These are phyloP conservation scores for Lactarius evosmus DNA, from an alignment of 768 basidiomycete species.

Conservation along the genomic window DNA sequence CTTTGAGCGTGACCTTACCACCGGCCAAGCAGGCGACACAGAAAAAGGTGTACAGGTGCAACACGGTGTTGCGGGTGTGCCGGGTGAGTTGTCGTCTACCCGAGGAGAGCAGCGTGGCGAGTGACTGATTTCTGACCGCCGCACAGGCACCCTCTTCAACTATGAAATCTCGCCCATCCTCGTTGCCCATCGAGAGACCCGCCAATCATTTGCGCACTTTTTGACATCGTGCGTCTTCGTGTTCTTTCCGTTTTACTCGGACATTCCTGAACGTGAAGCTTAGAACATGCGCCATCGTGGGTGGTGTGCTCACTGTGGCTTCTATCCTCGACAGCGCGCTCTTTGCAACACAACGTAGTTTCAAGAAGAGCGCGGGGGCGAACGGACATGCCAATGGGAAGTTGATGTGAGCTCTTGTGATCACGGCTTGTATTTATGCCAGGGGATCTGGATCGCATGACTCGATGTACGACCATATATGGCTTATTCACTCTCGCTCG, in stretches of 20 bases:
- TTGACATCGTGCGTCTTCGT: constrained; percentile 77
- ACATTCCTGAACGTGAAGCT: constrained; percentile 5
- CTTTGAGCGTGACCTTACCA: constrained; percentile 86
- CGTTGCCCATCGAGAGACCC: constrained; percentile 84
- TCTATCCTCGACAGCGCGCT: constrained; percentile 82
- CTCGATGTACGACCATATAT: constrained; percentile 16
- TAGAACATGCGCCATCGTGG: constrained; percentile 96
- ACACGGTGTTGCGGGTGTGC: constrained; percentile 72
- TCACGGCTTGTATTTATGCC: constrained; percentile 4
- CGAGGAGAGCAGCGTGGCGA: not conserved
- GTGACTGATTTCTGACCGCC: constrained; percentile 7
- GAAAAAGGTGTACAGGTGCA: constrained; percentile 65
- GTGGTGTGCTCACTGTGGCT: constrained; percentile 94
- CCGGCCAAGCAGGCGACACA: constrained; percentile 57
- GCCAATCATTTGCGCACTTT: constrained; percentile 98
- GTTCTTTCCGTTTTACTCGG: constrained; percentile 8
- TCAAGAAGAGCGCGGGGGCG: constrained; percentile 55
- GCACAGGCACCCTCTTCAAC: constrained; percentile 78
- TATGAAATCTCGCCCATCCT: constrained; percentile 97
- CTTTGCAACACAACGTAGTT: constrained; percentile 72
- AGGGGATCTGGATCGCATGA: constrained; percentile 7
- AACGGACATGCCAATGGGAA: constrained; percentile 27
- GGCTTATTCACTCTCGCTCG: not conserved
- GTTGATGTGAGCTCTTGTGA: constrained; percentile 25
- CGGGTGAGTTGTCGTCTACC: constrained; percentile 39